Conservation (phyloP, 1,284 basidiomycete species). For the Fomitopsis pinicola region DNA sequence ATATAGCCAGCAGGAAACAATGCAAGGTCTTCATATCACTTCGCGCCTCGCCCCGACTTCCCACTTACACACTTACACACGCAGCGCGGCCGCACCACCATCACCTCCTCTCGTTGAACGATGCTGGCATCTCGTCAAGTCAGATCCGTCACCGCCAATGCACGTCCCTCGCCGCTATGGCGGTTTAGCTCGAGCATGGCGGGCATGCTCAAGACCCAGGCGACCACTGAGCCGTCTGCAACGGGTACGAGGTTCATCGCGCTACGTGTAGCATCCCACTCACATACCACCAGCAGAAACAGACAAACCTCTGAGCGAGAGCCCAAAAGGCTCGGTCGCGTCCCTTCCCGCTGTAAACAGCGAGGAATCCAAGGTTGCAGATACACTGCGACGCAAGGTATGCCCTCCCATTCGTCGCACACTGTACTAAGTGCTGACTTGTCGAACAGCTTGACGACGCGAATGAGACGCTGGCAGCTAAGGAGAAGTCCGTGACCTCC, state of each 20-base stretch:
- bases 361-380: not conserved
- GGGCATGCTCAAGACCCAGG: conserved; percentile 1
- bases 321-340: not conserved
- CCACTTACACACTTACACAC: not conserved
- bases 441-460: not conserved
- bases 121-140: conserved; percentile 1
- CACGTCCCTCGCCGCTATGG: not conserved
- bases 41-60: not conserved
- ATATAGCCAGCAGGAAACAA: not conserved
- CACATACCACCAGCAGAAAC: not conserved
- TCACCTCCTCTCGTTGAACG: not conserved
- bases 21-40: not conserved
- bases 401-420: not conserved
- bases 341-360: not conserved
- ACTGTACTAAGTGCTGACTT: not conserved
- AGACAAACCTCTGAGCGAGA: not conserved
- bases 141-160: not conserved
- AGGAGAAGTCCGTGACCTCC: not conserved
- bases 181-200: conserved; percentile 1
- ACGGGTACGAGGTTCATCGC: not conserved
- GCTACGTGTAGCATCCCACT: not conserved
- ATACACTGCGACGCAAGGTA: not conserved
- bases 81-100: not conserved
- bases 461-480: not conserved
- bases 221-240: not conserved